Conservation (phyloP, 2,329 filamentous ascomycete species). For the Fonsecaea pedrosoi region DNA sequence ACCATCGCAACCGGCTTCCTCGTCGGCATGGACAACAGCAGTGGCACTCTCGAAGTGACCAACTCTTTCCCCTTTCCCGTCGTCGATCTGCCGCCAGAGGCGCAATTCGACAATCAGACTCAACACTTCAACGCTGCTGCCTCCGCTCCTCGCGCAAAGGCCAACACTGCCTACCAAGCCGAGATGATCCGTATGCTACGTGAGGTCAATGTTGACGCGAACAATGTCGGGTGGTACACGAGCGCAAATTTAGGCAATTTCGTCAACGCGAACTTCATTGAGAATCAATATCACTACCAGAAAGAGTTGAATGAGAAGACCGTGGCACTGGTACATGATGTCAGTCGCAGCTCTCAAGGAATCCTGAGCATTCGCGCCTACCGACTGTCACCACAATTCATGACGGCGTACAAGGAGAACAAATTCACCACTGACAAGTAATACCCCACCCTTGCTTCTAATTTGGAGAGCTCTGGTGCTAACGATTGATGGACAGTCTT, state of each 20-base stretch:
- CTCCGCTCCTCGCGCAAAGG: constrained; percentile 88
- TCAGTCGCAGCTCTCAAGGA: constrained; percentile 92
- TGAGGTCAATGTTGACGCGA: constrained; percentile 97
- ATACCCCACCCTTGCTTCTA: constrained; percentile 43
- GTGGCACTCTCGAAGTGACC: constrained; percentile 82
- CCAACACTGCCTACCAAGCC: constrained; percentile 84
- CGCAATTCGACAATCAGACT: constrained; percentile 69
- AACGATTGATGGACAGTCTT: constrained; percentile 63
- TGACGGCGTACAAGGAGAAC: constrained; percentile 91
- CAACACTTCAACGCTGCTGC: constrained; percentile 74
- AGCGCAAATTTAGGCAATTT: constrained; percentile 99
- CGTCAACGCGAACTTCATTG: constrained; percentile 90
- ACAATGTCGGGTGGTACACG: constrained; percentile 98
- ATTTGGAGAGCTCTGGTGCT: constrained; percentile 40
- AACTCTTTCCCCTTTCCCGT: constrained; percentile 95
- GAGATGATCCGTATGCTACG: constrained; percentile 97
- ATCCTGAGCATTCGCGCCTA: constrained; percentile 89
- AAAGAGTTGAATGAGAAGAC: constrained; percentile 86
- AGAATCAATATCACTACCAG: constrained; percentile 98
- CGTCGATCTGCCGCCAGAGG: constrained; percentile 73
- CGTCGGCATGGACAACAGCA: constrained; percentile 84
- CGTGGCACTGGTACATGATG: constrained; percentile 90
- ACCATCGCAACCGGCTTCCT: constrained; percentile 87
- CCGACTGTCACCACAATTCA: constrained; percentile 84
- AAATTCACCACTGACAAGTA: constrained; percentile 98